Base-by-base conservation (phyloP, 441 rosid genomes). In the Manihot esculenta region DNA sequence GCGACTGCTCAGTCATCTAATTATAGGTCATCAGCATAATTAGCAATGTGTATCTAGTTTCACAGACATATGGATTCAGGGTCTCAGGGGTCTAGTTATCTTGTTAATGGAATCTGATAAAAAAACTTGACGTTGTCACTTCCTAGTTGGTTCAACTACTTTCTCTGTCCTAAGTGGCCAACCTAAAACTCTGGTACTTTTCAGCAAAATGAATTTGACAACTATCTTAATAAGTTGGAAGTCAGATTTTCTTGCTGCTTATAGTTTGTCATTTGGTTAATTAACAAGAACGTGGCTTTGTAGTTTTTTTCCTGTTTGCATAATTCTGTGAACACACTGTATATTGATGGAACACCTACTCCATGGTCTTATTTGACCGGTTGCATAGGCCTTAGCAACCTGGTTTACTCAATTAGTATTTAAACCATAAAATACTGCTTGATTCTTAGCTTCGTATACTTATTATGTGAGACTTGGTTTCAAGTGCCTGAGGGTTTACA, bases 181-280 rank as follows among this genome's bases (percentile, higher is more conserved):
- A 55, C 15, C 30, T 24, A 12, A 7, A 55, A 24, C 59, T 55
- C 59, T 55, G 56, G 56, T 38, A 38, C 7, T 38, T 38, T 38
- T 20, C 54, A 50, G 54, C 42, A 38, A 18, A 20, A 20, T 50
- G 54, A 50, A 50, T 51, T 51, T 18, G 23, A 10, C 9, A 5
- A 38, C 42, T 38, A 38, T 38, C 7, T 38, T 38, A 38, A 38
- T 38, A 5, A 5, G 42, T 38, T 7, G 7, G 7, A 38, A 9
- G 8, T 38, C 42, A 5, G 42, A 38, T 38, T 38, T 38, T 38
- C 8, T 5, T 38, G 42, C 7, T 38, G 42, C 7, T 38, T 38
- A 33, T 7, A 7, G 42, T 38, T 70, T 70, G n/a, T 51, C 35
- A 21, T 63, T 44, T 44, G 35, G 66, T 63, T 23, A 20, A 44